Evolutionary conservation across 257 asterid genomes (phyloP), one percentile per base, ranked within the genome.

Genomic region (Cruciata laevipes): DNA sequence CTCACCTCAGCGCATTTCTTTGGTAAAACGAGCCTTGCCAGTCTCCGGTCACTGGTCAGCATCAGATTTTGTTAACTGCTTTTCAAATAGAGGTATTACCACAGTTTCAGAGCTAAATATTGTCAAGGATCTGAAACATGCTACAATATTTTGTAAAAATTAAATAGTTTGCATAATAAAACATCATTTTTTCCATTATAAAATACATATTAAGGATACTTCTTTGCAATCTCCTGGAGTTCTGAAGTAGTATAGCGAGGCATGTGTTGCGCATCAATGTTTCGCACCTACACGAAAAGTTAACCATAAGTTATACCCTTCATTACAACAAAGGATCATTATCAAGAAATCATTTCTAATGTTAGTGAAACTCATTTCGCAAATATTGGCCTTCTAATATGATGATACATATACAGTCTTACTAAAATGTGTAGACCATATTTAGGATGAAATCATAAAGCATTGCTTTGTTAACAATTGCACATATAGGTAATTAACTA

Each of bases 1-100:
- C 82, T 78, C 79, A 89, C 91, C 91, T 86, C 88, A 35, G 91
- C 96, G 55, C 85, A 89, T 72, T 63, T 84, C 65, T 78, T 83
- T 16, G 96, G 96, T 74, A 88, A 70, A 60, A 81, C 75, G 52
- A 88, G 86, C 61, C 91, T 85, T 18, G 88, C 84, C 27, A 83
- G 71, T 68, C 79, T 82, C 68, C 71, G 77, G 74, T n/a, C n/a
- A n/a, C n/a, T n/a, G n/a, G n/a, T 88, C 94, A 49, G 84, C 79
- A 66, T 86, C 96, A 60, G 79, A 72, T 30, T 74, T 76, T 61
- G 91, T 83, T 76, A 86, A 65, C 74, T 67, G 3, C 77, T 84
- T 86, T 68, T 86, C 89, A 47, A 86, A 89, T 70, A 89, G 76
- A 69, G 91, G 96, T 71, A 81, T 80, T 63, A 80, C 76, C 25